Evolutionary conservation across 2,329 filamentous ascomycete species (phyloP).

Genomic region (Colletotrichum sp.): DNA sequence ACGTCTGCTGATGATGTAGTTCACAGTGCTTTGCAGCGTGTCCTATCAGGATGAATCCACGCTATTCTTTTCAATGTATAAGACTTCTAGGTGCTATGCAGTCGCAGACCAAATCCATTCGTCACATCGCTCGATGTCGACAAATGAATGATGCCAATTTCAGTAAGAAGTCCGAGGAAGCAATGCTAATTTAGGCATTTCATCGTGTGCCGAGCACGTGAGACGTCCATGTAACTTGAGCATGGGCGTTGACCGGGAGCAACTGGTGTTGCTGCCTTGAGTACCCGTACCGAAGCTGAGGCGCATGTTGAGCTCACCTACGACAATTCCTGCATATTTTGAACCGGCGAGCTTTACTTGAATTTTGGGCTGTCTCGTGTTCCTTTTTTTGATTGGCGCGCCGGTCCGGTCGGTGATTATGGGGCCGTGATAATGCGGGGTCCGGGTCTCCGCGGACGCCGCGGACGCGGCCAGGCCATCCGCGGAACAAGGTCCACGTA

Average conservation of each 20-base stretch:
- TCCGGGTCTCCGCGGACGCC: background rate
- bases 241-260: background rate
- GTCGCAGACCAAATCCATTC: too few species aligned
- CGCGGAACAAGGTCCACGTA: background rate
- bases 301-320: background rate
- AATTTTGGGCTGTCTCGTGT: background rate
- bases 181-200: rapidly evolving
- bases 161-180: background rate
- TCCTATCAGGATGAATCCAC: rapidly evolving
- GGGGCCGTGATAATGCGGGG: background rate
- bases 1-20: background rate
- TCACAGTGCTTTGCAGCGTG: background rate
- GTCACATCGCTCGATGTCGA: background rate
- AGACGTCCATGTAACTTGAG: background rate
- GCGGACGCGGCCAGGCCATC: background rate
- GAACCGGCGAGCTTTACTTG: background rate
- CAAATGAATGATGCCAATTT: background rate
- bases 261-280: background rate
- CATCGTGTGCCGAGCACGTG: background rate
- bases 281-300: background rate
- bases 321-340: background rate
- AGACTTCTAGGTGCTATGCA: background rate
- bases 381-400: background rate
- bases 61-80: background rate
- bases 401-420: background rate